Evolutionary conservation across 805 yeast species (phyloP).

Genomic region (Teunomyces kruisii): DNA sequence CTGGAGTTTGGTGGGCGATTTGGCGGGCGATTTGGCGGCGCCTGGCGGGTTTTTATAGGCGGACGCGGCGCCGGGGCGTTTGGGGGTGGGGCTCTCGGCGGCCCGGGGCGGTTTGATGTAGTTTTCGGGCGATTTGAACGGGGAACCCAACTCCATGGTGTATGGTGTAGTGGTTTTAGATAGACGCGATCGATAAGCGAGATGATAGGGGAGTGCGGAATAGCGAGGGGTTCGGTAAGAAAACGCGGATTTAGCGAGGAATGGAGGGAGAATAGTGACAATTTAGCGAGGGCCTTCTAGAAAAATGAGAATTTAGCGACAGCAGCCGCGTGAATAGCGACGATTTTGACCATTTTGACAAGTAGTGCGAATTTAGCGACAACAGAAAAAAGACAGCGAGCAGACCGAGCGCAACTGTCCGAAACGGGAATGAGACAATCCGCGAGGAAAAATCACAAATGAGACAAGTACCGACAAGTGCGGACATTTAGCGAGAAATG

Average conservation of each 20-base stretch:
- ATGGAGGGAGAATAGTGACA: background rate
- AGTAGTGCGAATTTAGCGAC: too few species aligned
- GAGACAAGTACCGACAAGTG: too few species aligned
- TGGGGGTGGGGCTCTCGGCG: constrained; percentile 3
- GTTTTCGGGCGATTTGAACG: constrained; percentile 19
- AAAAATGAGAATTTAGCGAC: too few species aligned
- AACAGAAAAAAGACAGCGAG: too few species aligned
- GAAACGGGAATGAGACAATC: too few species aligned
- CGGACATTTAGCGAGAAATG: too few species aligned
- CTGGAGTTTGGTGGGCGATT: background rate
- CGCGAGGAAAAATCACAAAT: too few species aligned
- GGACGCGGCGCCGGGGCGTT: background rate
- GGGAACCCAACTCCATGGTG: constrained; percentile 22
- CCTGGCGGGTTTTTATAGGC: background rate
- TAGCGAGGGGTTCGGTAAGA: background rate
- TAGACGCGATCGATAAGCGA: background rate
- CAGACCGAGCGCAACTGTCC: too few species aligned
- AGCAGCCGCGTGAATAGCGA: too few species aligned
- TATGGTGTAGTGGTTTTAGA: background rate
- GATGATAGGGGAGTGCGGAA: background rate
- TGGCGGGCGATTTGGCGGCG: constrained; percentile 1
- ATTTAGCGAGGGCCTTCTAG: too few species aligned
- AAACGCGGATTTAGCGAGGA: background rate
- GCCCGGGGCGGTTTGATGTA: constrained; percentile 1
- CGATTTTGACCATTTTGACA: too few species aligned